Conservation (phyloP, 495 filamentous ascomycete genomes). For the Neurospora sp. region DNA sequence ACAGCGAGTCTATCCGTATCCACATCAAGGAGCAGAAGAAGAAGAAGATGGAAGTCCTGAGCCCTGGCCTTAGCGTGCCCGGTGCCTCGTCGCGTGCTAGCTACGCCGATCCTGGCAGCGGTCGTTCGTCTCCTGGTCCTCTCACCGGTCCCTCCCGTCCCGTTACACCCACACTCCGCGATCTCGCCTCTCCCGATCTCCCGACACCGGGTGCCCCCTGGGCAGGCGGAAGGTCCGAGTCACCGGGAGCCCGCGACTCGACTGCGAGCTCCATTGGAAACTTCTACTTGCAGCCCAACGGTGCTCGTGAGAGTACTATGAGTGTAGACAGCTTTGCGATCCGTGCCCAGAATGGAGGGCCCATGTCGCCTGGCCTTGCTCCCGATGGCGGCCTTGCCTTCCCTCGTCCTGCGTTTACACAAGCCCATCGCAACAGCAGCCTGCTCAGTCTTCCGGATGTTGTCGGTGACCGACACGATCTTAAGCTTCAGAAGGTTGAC, state of each 20-base stretch:
- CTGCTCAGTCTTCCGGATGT: constrained; percentile 44
- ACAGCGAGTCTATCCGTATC: constrained; percentile 38
- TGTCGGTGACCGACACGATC: constrained; percentile 51
- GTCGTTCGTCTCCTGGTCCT: constrained; percentile 4
- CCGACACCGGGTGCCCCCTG: constrained; percentile 15
- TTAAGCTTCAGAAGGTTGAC: constrained; percentile 53
- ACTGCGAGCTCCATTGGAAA: constrained; percentile 9
- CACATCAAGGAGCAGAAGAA: constrained; percentile 27
- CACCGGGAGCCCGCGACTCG: constrained; percentile 13
- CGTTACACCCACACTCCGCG: constrained; percentile 1
- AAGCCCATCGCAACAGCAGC: constrained; percentile 22
- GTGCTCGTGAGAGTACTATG: constrained; percentile 21
- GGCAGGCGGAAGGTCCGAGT: constrained; percentile 10
- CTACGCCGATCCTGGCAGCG: constrained; percentile 7
- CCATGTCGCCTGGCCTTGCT: constrained; percentile 23
- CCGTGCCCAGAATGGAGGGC: constrained; percentile 28
- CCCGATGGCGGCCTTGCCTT: constrained; percentile 15
- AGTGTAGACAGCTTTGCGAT: constrained; percentile 30
- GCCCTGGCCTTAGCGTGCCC: constrained; percentile 5
- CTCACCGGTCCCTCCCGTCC: constrained; percentile 4
- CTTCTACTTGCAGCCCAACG: constrained; percentile 15
- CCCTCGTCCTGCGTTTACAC: constrained; percentile 18
- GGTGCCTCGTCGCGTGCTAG: constrained; percentile 19
- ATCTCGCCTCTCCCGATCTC: constrained; percentile 13
- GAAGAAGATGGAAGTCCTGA: constrained; percentile 20